phyloP scores from a whole-genome alignment of 345 rosid species.

The Moricandia arvensis region DNA sequence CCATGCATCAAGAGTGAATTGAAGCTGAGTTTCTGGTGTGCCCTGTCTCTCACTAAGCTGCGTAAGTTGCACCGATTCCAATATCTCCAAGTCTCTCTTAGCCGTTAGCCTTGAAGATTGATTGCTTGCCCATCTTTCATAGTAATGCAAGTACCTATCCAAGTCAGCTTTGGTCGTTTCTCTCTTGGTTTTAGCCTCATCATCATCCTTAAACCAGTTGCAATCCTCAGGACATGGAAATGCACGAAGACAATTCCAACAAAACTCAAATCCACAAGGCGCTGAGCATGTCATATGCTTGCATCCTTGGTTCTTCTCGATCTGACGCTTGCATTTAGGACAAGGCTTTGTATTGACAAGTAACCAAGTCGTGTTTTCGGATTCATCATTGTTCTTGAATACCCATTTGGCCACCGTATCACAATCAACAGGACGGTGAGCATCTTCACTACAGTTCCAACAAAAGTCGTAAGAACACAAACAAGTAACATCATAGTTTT shows the following conservation, averaged over 20 bases:
- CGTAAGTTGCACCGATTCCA: slow-evolving; percentile 38
- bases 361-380: slow-evolving; percentile 34
- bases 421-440: slow-evolving; percentile 37
- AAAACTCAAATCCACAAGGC: slow-evolving; percentile 11
- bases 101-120: slow-evolving; percentile 23
- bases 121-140: slow-evolving; percentile 25
- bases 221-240: background rate
- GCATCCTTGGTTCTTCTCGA: slow-evolving; percentile 35
- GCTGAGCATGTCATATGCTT: slow-evolving; percentile 23
- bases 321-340: slow-evolving; percentile 32
- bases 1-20: slow-evolving; percentile 79
- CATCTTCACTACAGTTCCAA: slow-evolving; percentile 30
- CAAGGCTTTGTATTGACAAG: slow-evolving; percentile 34
- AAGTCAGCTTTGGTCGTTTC: background rate
- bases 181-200: background rate
- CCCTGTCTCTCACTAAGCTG: slow-evolving; percentile 54
- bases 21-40: slow-evolving; percentile 64
- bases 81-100: slow-evolving; percentile 3
- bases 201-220: slow-evolving; percentile 35
- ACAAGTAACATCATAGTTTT: slow-evolving; percentile 29
- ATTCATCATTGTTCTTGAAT: slow-evolving; percentile 3
- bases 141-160: slow-evolving; percentile 26
- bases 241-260: slow-evolving; percentile 24
- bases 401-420: slow-evolving; percentile 25
- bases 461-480: slow-evolving; percentile 29